phyloP scores from a whole-genome alignment of 75 land plant species.

The Picea sitchensis region DNA sequence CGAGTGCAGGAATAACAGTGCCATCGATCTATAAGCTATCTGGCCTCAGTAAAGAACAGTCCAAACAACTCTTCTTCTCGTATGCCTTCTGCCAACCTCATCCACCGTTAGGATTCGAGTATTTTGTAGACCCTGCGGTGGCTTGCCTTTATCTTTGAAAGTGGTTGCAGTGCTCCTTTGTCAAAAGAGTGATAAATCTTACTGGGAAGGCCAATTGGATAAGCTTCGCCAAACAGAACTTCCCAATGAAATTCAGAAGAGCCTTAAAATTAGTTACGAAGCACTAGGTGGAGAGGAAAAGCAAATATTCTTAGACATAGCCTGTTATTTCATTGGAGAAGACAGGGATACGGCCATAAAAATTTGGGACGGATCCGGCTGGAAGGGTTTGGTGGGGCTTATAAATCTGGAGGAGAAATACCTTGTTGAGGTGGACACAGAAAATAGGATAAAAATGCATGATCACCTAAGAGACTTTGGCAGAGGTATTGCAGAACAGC shows the following conservation, averaged over 20 bases:
- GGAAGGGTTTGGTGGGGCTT: background rate
- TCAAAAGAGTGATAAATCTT: background rate
- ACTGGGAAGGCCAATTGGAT: background rate
- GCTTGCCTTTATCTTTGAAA: background rate
- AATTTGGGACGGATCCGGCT: background rate
- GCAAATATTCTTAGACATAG: background rate
- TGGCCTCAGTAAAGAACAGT: background rate
- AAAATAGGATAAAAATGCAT: background rate
- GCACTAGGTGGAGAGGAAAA: background rate
- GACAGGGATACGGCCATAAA: background rate
- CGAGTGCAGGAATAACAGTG: background rate
- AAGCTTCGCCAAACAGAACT: background rate
- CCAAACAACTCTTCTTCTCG: background rate
- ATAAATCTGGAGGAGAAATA: background rate
- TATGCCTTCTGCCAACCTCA: background rate
- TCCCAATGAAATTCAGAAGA: background rate
- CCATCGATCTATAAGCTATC: background rate
- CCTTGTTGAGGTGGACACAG: background rate
- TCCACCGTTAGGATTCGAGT: background rate
- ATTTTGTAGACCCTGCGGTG: background rate
- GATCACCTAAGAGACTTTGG: background rate
- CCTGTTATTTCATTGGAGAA: conserved; percentile 3
- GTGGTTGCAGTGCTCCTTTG: background rate
- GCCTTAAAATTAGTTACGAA: background rate
- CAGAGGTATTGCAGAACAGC: background rate